Evolutionary conservation across 2,329 filamentous ascomycete genomes (phyloP).

Genomic region (Myotisia sp.): DNA sequence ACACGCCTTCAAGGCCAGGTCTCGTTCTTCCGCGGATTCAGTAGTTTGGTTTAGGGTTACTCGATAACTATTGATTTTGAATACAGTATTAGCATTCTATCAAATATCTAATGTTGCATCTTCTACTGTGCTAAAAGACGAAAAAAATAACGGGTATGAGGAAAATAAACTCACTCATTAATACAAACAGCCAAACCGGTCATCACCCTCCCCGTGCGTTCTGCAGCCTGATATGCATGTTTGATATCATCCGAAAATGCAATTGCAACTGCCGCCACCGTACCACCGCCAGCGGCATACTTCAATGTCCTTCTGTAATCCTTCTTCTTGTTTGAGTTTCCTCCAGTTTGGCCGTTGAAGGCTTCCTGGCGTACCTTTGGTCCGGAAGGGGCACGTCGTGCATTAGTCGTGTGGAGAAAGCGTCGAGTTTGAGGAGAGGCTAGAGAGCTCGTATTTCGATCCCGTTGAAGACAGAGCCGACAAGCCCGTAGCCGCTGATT

Average conservation of each 20-base stretch:
- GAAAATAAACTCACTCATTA: slow-evolving; percentile 53
- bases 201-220: slow-evolving; percentile 66
- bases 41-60: slow-evolving; percentile 55
- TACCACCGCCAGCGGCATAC: slow-evolving; percentile 22
- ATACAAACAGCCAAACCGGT: slow-evolving; percentile 65
- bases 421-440: too few species aligned
- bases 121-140: neutral
- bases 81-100: neutral
- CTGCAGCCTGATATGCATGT: slow-evolving; percentile 58
- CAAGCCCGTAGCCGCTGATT: slow-evolving; percentile 13
- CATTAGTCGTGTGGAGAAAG: too few species aligned
- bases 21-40: slow-evolving; percentile 49
- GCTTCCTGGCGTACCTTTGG: too few species aligned
- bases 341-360: too few species aligned
- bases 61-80: slow-evolving; percentile 81
- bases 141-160: neutral
- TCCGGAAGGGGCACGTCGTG: too few species aligned
- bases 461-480: slow-evolving; percentile 13
- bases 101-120: neutral
- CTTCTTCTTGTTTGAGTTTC: too few species aligned
- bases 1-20: slow-evolving; percentile 61
- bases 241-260: slow-evolving; percentile 53
- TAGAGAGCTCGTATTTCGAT: too few species aligned
- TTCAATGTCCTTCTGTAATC: slow-evolving; percentile 18
- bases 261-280: slow-evolving; percentile 31